phyloP scores from a whole-genome alignment of 164 flowering plant genomes.

The Magnolia sinica region DNA sequence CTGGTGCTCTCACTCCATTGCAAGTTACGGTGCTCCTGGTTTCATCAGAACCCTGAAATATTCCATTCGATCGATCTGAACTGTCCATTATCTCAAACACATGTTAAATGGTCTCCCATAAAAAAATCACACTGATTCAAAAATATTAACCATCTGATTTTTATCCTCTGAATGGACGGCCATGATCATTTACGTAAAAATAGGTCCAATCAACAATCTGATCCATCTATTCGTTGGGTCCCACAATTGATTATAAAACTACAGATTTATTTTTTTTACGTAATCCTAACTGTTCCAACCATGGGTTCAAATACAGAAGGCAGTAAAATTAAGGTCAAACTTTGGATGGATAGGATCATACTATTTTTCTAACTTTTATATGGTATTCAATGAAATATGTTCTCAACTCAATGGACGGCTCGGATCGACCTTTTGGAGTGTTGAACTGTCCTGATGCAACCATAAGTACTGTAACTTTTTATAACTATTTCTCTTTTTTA shows the following conservation, averaged over 20 bases:
- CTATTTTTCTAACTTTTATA: too few relatives aligned
- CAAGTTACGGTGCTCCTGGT: background rate
- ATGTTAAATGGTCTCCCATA: background rate
- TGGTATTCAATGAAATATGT: background rate
- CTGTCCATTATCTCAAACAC: background rate
- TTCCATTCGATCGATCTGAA: background rate
- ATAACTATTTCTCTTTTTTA: too few relatives aligned
- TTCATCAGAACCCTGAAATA: background rate
- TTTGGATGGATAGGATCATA: background rate
- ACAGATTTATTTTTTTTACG: too few relatives aligned
- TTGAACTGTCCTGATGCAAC: background rate
- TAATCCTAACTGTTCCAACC: too few relatives aligned
- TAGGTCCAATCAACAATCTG: too few relatives aligned
- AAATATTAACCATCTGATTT: background rate
- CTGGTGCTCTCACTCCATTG: background rate
- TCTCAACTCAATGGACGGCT: background rate
- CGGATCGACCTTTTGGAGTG: background rate
- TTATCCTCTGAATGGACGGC: background rate
- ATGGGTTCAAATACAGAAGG: background rate
- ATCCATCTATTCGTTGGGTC: too few relatives aligned
- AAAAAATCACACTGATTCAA: background rate
- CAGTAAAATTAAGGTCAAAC: background rate
- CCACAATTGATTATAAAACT: too few relatives aligned
- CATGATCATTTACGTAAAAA: background rate
- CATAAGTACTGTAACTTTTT: background rate